Evolutionary conservation across 257 asterid species (phyloP), one percentile per base, ranked within the genome.

Genomic region (Galeopsis tetrahit): DNA sequence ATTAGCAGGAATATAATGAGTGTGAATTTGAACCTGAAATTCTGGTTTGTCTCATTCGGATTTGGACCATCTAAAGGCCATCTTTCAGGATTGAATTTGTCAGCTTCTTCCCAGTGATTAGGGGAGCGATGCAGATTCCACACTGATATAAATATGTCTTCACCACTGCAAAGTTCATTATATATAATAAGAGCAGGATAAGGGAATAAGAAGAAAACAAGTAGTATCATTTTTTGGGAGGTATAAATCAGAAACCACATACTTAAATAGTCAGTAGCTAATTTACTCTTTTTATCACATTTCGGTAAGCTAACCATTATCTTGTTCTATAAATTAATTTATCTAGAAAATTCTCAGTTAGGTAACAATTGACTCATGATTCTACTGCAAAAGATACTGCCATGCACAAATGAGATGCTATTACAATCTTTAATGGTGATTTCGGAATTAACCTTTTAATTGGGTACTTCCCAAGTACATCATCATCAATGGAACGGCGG

Each of bases 111-210:
- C 99, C 99, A 94, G 57, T 63, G 89, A 32, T 60, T 63, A 66
- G 97, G 97, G 76, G 88, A 79, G 43, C 89, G 98, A 75, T 94
- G 99, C 77, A 94, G 82, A 87, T 91, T 94, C 99, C 99, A 94
- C 61, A 94, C 90, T 13, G 98, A 94, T 79, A 94, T 90, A 81
- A 94, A 94, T 52, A 94, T 87, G 77, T 94, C 99, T 79, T 94
- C 99, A 13, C 88, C 95, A 72, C 99, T 94, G 84, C 42, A 73
- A 68, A 79, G 53, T 38, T 63, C 65, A 2, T 72, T 38, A 51
- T 5, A 51, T 5, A 21, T n/a, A 57, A 35, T 8, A 31, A 38
- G 64, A 55, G 60, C 72, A 42, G 60, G 33, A 6, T 35, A 11
- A 31, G 56, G 42, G 42, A 48, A 15, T 8, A 52, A 72, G 34